Evolutionary conservation across 208 protist species (phyloP), one percentile per base, ranked within the genome.

Genomic region (Baffinella frigidus): DNA sequence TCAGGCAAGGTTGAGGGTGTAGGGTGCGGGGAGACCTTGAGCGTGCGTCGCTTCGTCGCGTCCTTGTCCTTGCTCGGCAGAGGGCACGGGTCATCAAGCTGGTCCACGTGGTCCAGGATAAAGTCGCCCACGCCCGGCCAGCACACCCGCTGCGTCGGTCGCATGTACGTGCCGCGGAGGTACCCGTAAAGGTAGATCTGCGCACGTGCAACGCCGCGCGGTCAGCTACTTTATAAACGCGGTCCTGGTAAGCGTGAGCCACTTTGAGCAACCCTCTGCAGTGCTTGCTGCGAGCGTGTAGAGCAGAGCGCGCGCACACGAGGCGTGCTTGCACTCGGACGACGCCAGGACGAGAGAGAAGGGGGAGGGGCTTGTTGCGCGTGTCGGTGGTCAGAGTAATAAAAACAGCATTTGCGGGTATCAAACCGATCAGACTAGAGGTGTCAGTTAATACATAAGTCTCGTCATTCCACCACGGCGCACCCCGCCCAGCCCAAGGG

Each of bases 91-190:
- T 99, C 99, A 0, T 95, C 84, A 24, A 99, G 94, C 33, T 95
- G 89, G 4, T 95, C 96, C 7, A 99, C 93, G 20, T 50, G 33
- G 38, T 87, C 74, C 33, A 99, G 95, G n/a, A 93, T 50, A 74
- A 97, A 99, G 95, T 99, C 99, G 72, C 99, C 99, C 41, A 97
- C 93, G n/a, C 99, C 99, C 39, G 98, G 96, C 38, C 99, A 94
- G 95, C 99, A 98, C 17, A 99, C 95, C 24, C 96, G 92, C 27
- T 84, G 48, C 2, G 45, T 39, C 5, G 81, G 50, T 2, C 62
- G 50, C 61, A 89, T 20, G 77, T 45, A 87, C 10, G 77, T 87
- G 43, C 77, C 77, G 11, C 77, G 43, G 39, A 24, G 11, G 71
- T 77, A 77, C 17, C 71, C 71, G n/a, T n/a, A n/a, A n/a, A n/a